Conservation (phyloP, 1,139 yeast species). For the Taphrina sp. region DNA sequence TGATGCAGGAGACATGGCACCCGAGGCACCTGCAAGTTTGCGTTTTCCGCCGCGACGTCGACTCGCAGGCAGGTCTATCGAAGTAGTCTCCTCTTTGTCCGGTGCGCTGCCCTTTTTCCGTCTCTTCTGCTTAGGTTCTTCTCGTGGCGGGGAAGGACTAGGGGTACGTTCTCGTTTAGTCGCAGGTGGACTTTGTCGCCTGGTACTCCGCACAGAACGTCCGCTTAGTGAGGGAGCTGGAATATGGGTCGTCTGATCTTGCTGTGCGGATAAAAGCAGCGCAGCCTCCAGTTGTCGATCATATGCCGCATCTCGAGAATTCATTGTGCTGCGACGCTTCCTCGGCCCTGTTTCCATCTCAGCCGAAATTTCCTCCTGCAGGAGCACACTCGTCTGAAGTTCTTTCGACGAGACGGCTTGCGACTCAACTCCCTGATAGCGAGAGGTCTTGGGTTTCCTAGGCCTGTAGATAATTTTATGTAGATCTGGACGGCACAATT, state of each 20-base stretch:
- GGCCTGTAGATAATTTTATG: conserved; percentile 41
- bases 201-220: conserved; percentile 22
- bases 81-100: conserved; percentile 12
- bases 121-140: conserved; percentile 12
- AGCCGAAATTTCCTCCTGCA: neutral
- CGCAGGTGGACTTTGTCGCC: conserved; percentile 11
- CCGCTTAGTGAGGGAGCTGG: conserved; percentile 20
- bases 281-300: conserved; percentile 30
- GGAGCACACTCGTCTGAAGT: neutral
- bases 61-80: neutral
- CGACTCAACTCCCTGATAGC: conserved; percentile 14
- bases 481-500: conserved; percentile 51
- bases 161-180: conserved; percentile 30
- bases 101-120: conserved; percentile 17
- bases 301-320: conserved; percentile 54
- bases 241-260: conserved; percentile 3
- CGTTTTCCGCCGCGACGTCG: conserved; percentile 2
- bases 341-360: conserved; percentile 20
- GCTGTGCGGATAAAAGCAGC: conserved; percentile 26
- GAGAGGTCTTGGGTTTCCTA: conserved; percentile 4
- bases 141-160: conserved; percentile 16
- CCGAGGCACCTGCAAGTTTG: no score
- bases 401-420: neutral
- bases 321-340: conserved; percentile 43
- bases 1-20: neutral